These are phyloP conservation scores for Dryadomyces quercus-mongolicae DNA, from an alignment of 2,329 filamentous ascomycete species.

Conservation along the genomic window DNA sequence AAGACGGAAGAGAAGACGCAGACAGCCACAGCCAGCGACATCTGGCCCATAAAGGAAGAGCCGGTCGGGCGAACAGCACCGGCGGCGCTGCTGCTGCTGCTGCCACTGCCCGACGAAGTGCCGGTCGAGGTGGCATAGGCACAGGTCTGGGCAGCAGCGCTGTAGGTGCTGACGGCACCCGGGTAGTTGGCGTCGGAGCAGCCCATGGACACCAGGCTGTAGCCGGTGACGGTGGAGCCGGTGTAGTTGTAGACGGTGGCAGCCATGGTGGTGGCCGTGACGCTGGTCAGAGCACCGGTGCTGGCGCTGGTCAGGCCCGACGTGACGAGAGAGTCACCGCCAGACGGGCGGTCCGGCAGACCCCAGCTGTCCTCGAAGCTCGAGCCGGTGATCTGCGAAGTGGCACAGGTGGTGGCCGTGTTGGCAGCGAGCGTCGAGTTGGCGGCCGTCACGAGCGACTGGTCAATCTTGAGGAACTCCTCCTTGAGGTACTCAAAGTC, in stretches of 20 bases:
- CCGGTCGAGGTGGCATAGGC: constrained; percentile 1
- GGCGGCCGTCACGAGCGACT: neutral
- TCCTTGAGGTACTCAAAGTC: constrained; percentile 1
- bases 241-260: constrained; percentile 5
- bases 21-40: neutral
- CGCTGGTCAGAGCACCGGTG: constrained; percentile 3
- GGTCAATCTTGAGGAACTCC: constrained; percentile 1
- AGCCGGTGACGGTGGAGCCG: constrained; percentile 2
- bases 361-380: neutral
- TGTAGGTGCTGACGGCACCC: constrained; percentile 2
- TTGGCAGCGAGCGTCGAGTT: neutral
- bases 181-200: constrained; percentile 8
- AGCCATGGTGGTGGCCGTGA: constrained; percentile 4
- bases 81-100: neutral
- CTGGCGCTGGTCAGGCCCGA: constrained; percentile 1
- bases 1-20: neutral
- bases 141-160: constrained; percentile 2
- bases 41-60: neutral
- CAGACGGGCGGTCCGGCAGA: constrained; percentile 1
- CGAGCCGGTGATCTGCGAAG: neutral
- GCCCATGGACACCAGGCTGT: constrained; percentile 3
- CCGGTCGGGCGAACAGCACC: neutral
- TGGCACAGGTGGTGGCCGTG: neutral
- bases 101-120: neutral
- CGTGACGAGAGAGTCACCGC: constrained; percentile 1